Percentiles rank a stretch among this genome's conserved stretches.
Evolutionary conservation across 2,329 filamentous ascomycete species (phyloP).

Genomic region (Talaromyces piceae): DNA sequence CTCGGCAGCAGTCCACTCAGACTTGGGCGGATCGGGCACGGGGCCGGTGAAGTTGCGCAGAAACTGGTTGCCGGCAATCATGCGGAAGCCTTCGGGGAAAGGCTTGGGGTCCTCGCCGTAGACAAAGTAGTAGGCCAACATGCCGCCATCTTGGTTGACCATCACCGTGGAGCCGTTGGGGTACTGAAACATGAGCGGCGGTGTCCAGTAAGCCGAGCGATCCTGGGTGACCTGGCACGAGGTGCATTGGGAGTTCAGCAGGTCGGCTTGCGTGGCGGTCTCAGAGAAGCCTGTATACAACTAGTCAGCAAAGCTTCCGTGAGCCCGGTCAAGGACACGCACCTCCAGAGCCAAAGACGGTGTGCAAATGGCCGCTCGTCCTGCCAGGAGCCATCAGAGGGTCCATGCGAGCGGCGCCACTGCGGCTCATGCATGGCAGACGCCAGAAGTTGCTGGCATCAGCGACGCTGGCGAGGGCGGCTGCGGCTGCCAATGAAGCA

Average conservation of each 20-base stretch:
- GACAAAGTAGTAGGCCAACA: slow-evolving; percentile 88
- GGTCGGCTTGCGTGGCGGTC: slow-evolving; percentile 48
- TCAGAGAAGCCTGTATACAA: slow-evolving; percentile 56
- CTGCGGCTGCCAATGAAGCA: neutral
- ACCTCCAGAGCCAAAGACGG: slow-evolving; percentile 70
- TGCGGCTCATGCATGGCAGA: slow-evolving; percentile 69
- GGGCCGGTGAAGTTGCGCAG: slow-evolving; percentile 64
- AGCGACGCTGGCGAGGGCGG: neutral
- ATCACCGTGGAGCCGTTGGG: slow-evolving; percentile 58
- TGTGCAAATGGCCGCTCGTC: slow-evolving; percentile 61
- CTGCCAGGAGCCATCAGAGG: slow-evolving; percentile 61
- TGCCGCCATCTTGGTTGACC: slow-evolving; percentile 69
- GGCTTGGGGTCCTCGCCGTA: slow-evolving; percentile 58
- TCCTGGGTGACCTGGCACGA: slow-evolving; percentile 75
- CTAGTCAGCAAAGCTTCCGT: neutral
- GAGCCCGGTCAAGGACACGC: slow-evolving; percentile 32
- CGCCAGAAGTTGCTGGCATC: slow-evolving; percentile 60
- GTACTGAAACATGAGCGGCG: slow-evolving; percentile 69
- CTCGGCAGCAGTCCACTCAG: slow-evolving; percentile 57
- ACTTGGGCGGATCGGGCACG: slow-evolving; percentile 62
- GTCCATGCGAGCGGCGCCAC: slow-evolving; percentile 66
- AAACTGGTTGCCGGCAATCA: slow-evolving; percentile 67
- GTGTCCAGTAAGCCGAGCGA: slow-evolving; percentile 83
- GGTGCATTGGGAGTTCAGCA: slow-evolving; percentile 62
- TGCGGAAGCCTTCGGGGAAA: slow-evolving; percentile 70